Percentiles rank a stretch among this genome's conserved stretches.
phyloP scores from a whole-genome alignment of 1,284 basidiomycete genomes.

The Volvariella volvacea region DNA sequence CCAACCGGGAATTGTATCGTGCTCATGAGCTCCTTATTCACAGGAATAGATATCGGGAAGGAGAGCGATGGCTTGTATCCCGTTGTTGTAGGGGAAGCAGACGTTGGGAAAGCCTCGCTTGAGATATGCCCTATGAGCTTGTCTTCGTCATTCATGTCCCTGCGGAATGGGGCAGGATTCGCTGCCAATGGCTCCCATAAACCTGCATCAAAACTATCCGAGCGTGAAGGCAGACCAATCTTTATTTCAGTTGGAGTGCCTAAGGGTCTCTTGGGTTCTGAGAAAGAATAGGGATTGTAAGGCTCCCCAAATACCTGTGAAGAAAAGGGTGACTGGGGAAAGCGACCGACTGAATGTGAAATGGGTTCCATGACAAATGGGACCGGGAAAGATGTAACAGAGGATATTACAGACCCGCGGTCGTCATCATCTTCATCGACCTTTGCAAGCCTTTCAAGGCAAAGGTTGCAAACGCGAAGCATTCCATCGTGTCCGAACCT shows the following conservation, averaged over 20 bases:
- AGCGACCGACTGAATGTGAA: slow-evolving; percentile 2
- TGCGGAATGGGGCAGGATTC: slow-evolving; percentile 76
- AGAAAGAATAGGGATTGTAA: slow-evolving; percentile 73
- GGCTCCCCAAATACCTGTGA: slow-evolving; percentile 80
- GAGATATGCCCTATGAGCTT: slow-evolving; percentile 38
- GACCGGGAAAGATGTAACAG: slow-evolving; percentile 51
- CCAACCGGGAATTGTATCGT: slow-evolving; percentile 76
- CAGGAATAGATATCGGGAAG: slow-evolving; percentile 40
- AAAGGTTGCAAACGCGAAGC: slow-evolving; percentile 92
- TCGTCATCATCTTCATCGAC: slow-evolving; percentile 81
- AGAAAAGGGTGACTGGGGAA: slow-evolving; percentile 81
- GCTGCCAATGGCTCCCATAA: slow-evolving; percentile 45
- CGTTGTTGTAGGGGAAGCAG: slow-evolving; percentile 29
- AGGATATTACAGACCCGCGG: slow-evolving; percentile 68
- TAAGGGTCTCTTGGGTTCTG: slow-evolving; percentile 54
- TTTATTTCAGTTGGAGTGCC: slow-evolving; percentile 13
- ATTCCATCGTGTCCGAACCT: slow-evolving; percentile 91
- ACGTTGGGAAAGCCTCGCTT: too few relatives aligned
- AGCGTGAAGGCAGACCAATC: slow-evolving; percentile 1
- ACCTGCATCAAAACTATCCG: slow-evolving; percentile 32
- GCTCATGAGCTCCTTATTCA: slow-evolving; percentile 26
- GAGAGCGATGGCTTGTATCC: slow-evolving; percentile 45
- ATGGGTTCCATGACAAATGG: slow-evolving; percentile 47
- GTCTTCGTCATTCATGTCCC: slow-evolving; percentile 75
- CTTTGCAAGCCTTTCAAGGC: slow-evolving; percentile 84